Conservation (phyloP, 2,329 filamentous ascomycete genomes). For the Fusarium sp. region DNA sequence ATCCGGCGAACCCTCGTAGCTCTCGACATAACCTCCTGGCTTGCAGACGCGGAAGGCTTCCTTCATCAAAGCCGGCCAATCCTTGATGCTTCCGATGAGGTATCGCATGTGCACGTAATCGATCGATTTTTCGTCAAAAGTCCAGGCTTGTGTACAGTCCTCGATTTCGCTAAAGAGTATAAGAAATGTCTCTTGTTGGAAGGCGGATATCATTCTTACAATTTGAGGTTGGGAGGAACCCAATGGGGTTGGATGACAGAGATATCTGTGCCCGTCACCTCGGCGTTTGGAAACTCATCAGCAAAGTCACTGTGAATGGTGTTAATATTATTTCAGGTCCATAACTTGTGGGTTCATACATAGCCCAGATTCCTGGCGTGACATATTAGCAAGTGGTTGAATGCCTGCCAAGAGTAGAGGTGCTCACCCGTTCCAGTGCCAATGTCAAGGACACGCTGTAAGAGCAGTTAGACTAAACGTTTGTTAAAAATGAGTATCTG, state of each 20-base stretch:
- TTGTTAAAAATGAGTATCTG: accelerated
- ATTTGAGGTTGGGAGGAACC: slow-evolving; percentile 59
- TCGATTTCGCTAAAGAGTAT: slow-evolving; percentile 21
- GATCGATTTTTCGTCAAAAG: slow-evolving; percentile 52
- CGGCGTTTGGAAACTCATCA: slow-evolving; percentile 56
- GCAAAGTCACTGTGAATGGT: slow-evolving; percentile 58
- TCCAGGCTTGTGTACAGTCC: slow-evolving; percentile 46
- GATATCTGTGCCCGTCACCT: slow-evolving; percentile 64
- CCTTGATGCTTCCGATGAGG: slow-evolving; percentile 65
- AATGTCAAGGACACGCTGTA: slow-evolving; percentile 4
- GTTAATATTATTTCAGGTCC: not conserved
- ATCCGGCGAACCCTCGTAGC: slow-evolving; percentile 40
- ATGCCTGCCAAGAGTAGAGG: not conserved
- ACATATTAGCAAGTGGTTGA: not conserved
- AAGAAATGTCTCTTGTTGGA: not conserved
- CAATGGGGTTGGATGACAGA: slow-evolving; percentile 66
- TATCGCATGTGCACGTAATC: slow-evolving; percentile 71
- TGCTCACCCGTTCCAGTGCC: slow-evolving; percentile 10
- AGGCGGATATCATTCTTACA: not conserved
- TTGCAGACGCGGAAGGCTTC: slow-evolving; percentile 63
- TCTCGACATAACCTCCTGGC: slow-evolving; percentile 61
- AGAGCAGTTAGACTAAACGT: not conserved
- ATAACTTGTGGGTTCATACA: not conserved
- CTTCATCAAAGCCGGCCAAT: slow-evolving; percentile 65
- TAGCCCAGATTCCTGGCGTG: slow-evolving; percentile 55